Base-by-base conservation (phyloP, 2,329 filamentous ascomycete species). In the Nothophaeocryptopus gaeumannii region DNA sequence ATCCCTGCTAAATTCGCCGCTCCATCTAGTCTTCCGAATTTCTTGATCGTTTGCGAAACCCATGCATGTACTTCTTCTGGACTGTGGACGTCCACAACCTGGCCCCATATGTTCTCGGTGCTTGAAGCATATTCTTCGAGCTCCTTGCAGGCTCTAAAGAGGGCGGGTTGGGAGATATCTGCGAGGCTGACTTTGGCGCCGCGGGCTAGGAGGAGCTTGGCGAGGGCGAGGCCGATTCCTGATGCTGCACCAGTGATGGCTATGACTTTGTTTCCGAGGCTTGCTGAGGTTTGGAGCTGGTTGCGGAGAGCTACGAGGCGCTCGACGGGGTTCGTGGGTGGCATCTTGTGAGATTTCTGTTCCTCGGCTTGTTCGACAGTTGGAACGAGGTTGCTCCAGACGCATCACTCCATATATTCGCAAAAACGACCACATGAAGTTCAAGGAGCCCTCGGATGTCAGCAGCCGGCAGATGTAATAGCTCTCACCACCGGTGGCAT, bases 141-240 rank as follows among this genome's bases (percentile, higher is more conserved):
- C 5, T 42, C 30, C 2, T 42, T 29, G 32, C 13, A 29, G 13
- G 39, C 39, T 15, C 20, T 32, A 32, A 33, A 42, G 13, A 42
- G 29, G n/a, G 32, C 34, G 29, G 9, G 14, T 33, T 10, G n/a
- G n/a, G 13, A 26, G 35, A 78, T 63, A 55, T 80, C 78, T 3
- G 72, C 73, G 1, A 80, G 62, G 9, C 75, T 75, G 11, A 80
- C 53, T 5, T 56, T 65, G 2, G 74, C 75, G 14, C 76, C 76
- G 11, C 67, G 65, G 2, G 62, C 54, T 49, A 72, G 69, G 3
- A 78, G 69, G 8, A 73, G 64, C 32, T 70, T 68, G 10, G 76
- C 73, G 12, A 75, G 73, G 15, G 71, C 70, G 10, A 74, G 69
- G 13, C 76, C 77, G 40, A 79, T 79, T 8, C 77, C 77, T 2